Evolutionary conservation across 495 filamentous ascomycete species (phyloP).

Genomic region (Aspergillus ostianus): DNA sequence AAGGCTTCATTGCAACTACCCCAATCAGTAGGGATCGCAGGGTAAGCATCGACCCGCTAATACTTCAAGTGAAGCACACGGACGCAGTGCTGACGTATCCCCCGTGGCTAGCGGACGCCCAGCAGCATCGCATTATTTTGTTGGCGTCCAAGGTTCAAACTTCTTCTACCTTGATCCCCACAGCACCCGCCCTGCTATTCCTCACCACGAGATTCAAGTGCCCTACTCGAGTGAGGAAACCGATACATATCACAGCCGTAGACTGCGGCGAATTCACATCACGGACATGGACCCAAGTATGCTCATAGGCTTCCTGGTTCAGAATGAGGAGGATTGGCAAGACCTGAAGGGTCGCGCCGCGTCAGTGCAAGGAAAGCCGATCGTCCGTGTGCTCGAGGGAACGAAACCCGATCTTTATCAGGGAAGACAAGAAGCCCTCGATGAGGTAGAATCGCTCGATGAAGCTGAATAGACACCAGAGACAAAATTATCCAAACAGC

Average conservation of each 20-base stretch:
- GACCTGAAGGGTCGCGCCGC: constrained; percentile 71
- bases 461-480: constrained; percentile 48
- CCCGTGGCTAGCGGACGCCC: constrained; percentile 70
- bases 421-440: constrained; percentile 60
- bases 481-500: no score
- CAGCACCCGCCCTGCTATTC: constrained; percentile 66
- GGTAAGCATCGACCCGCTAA: constrained; percentile 52
- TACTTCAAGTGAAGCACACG: background rate
- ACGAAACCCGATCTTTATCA: constrained; percentile 55
- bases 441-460: constrained; percentile 32
- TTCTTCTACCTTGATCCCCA: constrained; percentile 98
- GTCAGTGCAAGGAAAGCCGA: constrained; percentile 71
- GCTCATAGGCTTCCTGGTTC: constrained; percentile 94
- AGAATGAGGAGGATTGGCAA: constrained; percentile 77
- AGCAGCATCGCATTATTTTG: constrained; percentile 93
- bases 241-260: constrained; percentile 81
- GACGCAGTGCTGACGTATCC: background rate
- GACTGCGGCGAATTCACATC: constrained; percentile 77
- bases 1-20: constrained; percentile 76
- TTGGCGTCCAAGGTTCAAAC: constrained; percentile 84
- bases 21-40: constrained; percentile 93
- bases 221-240: constrained; percentile 70
- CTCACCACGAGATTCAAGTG: constrained; percentile 46
- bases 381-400: constrained; percentile 73
- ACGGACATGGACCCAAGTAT: constrained; percentile 98